Evolutionary conservation across 176 grass and related monocot genomes (phyloP), one percentile per base, ranked within the genome.

Genomic region (Microstegium vimineum): DNA sequence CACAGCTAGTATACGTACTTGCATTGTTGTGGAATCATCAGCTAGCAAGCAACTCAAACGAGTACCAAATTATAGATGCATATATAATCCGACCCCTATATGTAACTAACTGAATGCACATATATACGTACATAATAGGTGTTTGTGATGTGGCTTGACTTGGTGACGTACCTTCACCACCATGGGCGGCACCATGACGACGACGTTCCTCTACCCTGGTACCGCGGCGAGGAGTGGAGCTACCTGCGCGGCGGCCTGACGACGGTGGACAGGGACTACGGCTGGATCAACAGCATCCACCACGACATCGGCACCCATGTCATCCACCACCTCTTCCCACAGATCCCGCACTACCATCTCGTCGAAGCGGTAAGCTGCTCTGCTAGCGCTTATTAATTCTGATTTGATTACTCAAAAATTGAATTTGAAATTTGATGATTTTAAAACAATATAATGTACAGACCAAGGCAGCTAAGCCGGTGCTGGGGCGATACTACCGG

Each of bases 251-350:
- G 95, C 8, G 95, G 81, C 2, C 82, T 98, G 45, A 98, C 95
- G 2, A 98, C 95, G 0, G 40, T 98, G 16, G 95, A 98, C 81
- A 30, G 90, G 22, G 95, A 98, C 82, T 98, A 98, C 11, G 95
- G 95, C 10, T 98, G 92, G 95, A 94, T 98, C 84, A 98, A 93
- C 81, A 94, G 66, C 20, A 93, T 98, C 71, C 95, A 98, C 84
- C 95, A 98, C 42, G 88, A 98, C 82, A 98, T 98, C 59, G 95
- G 90, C 73, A 98, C 95, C 54, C 95, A 98, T 84, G 92, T 98
- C 84, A 88, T 98, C 51, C 95, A 98, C 64, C 95, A 98, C 64
- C 95, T 98, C 71, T 98, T 98, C 82, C 95, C 95, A 9, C 92
- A 94, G 45, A 98, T 98, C 46, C 95, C 95, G 8, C 95, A 98